These are phyloP conservation scores for Rhodamnia rubescens DNA, from an alignment of 345 rosid genomes.

Conservation along the genomic window DNA sequence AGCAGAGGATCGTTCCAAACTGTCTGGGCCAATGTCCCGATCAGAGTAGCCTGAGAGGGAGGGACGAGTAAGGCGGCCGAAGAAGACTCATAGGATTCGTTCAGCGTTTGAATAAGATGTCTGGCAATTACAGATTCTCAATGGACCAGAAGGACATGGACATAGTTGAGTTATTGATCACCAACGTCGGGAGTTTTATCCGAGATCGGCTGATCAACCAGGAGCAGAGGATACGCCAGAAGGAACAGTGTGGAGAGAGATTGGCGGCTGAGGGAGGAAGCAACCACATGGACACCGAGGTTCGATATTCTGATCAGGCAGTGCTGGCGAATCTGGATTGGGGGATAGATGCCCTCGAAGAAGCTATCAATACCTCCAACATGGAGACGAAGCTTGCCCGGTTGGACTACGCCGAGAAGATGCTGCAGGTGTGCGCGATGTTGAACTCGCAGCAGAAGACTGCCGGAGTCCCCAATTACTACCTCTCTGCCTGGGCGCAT, in stretches of 20 bases:
- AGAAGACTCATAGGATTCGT: not conserved
- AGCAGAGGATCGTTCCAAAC: not conserved
- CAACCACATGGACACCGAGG: conserved; percentile 18
- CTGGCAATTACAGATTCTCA: conserved; percentile 24
- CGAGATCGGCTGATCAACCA: conserved; percentile 30
- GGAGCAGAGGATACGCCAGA: conserved; percentile 37
- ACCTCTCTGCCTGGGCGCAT: conserved; percentile 69
- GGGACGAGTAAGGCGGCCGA: not conserved
- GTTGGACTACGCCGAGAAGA: conserved; percentile 52
- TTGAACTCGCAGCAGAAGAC: conserved; percentile 36
- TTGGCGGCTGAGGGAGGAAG: conserved; percentile 47
- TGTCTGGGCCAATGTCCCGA: not conserved
- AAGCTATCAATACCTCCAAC: conserved; percentile 49
- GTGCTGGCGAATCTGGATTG: conserved; percentile 54
- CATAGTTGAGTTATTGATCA: conserved; percentile 18
- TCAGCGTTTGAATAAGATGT: conserved; percentile 1
- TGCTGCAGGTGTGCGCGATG: conserved; percentile 62
- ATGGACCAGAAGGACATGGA: conserved; percentile 46
- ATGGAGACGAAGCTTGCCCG: conserved; percentile 49
- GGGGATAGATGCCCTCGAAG: conserved; percentile 70
- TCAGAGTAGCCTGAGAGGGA: not conserved
- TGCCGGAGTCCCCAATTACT: conserved; percentile 61
- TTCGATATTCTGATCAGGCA: conserved; percentile 57
- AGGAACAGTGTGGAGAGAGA: conserved; percentile 62
- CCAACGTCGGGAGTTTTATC: conserved; percentile 30